phyloP scores from a whole-genome alignment of 495 filamentous ascomycete species.

The Neurospora tetrasperma region DNA sequence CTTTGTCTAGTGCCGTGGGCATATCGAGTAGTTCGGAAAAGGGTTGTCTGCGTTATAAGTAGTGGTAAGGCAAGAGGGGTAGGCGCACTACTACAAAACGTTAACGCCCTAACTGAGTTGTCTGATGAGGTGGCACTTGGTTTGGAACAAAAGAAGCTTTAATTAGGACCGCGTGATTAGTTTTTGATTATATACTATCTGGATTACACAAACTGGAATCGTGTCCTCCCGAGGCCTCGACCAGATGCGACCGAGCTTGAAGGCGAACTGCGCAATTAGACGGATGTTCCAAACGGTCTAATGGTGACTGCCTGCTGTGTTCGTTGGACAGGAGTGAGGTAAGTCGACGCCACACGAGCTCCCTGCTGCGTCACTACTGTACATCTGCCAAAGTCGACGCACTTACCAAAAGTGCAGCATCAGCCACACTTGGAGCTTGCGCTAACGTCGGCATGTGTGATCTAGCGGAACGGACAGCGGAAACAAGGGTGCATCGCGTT shows the following conservation, averaged over 20 bases:
- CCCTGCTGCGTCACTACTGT: not conserved
- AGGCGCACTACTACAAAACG: not conserved
- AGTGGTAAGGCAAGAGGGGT: not conserved
- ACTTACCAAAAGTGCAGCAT: not conserved
- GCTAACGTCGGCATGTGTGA: not conserved
- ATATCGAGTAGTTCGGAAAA: constrained; percentile 26
- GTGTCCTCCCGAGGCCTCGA: not conserved
- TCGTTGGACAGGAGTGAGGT: not conserved
- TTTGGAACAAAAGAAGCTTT: not conserved
- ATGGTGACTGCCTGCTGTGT: not conserved
- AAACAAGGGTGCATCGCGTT: not conserved
- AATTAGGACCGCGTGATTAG: not conserved
- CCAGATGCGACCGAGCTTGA: not conserved
- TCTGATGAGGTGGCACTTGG: not conserved
- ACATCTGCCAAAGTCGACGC: not conserved
- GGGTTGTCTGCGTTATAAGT: not conserved
- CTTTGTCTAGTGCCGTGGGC: constrained; percentile 70
- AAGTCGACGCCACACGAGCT: not conserved
- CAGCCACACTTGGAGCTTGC: constrained; percentile 5
- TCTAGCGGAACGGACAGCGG: not conserved
- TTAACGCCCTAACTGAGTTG: not conserved
- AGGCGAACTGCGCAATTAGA: not conserved
- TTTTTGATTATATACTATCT: not conserved
- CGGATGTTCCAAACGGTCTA: not conserved
- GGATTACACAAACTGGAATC: not conserved